Evolutionary conservation across 1,284 basidiomycete genomes (phyloP), one percentile per base, ranked within the genome.

Genomic region (Naganishia albida): DNA sequence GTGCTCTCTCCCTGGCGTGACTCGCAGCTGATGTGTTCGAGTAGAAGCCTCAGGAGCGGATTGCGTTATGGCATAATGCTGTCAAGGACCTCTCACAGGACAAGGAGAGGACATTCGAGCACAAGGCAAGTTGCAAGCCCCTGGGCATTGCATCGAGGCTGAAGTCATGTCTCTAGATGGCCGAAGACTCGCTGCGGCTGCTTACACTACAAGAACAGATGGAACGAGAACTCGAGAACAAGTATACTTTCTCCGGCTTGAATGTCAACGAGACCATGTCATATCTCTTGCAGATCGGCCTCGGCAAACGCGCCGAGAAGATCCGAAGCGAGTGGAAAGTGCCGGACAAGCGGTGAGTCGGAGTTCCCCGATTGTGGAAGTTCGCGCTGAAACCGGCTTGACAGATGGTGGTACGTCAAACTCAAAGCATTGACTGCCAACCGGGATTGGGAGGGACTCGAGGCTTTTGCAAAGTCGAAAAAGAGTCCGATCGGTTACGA

Each of bases 401-500:
- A 15, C 34, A 93, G 91, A 42, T 97, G 91, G 79, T 96, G 92
- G 92, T 90, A 92, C 79, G 76, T 92, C 70, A 96, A 95, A 76
- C 80, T 97, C 12, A 86, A 91, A 67, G 88, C 91, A 0, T 78
- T 96, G 60, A 88, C 88, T 2, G 81, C 84, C n/a, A 81, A 84
- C 12, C 82, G 86, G 63, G 91, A 95, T 76, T 96, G 93, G 78
- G 88, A 91, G 39, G 87, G 83, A 1, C 82, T 97, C 7, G 92
- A 96, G 63, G 74, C 82, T 0, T 94, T 96, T 74, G 85, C 91
- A 0, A 88, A 87, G 71, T 88, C 87, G 50, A 93, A 87, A 77
- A 86, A 91, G 71, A 92, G 89, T 75, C 94, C 96, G 0, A 96
- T 98, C 68, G 95, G 96, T 2, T 98, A 94, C 73, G 92, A 95